Evolutionary conservation across 2,329 filamentous ascomycete genomes (phyloP), one percentile per base, ranked within the genome.

Genomic region (Fusarium armeniacum): DNA sequence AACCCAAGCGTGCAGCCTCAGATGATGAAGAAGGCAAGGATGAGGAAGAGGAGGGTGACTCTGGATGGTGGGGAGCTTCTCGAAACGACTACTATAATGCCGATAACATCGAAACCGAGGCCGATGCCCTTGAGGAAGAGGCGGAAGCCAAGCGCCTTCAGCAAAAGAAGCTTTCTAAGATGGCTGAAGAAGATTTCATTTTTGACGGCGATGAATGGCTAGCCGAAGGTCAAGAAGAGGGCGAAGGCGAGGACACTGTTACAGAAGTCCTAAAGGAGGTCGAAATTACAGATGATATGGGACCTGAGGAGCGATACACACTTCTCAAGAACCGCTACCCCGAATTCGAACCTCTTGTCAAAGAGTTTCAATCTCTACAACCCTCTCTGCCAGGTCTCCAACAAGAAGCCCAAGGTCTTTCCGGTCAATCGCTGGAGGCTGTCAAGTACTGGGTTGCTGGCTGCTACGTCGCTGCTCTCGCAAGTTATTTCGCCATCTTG

Each of bases 401-500:
- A 50, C 83, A 86, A 51, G 83, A 86, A 32, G 88, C 89, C 1
- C 83, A 88, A 55, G 81, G 81, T 9, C 84, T 83, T 73, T 79
- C 81, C 13, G 81, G 78, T 63, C 84, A 82, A 59, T 87, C 88
- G 3, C 78, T 91, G n/a, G 83, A 87, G 24, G 83, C 90, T 11
- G 85, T 93, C 62, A 96, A 95, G 78, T 90, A 92, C 77, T 90
- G 93, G 78, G 89, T 94, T 13, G 84, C 97, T 40, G 91, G 93
- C 7, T 93, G 94, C 63, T 98, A 99, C 77, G 84, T 98, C 26
- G 93, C 92, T 44, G 87, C 93, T 2, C 84, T 99, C 71, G 91
- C 92, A 50, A 94, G 97, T 89, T 99, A 99, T 80, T 97, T 99
- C 78, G 93, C 94, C 38, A 87, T 98, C 36, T 83, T 99, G n/a